Conservation (phyloP, 768 basidiomycete genomes). For the Tylopilus rubrobrunneus region DNA sequence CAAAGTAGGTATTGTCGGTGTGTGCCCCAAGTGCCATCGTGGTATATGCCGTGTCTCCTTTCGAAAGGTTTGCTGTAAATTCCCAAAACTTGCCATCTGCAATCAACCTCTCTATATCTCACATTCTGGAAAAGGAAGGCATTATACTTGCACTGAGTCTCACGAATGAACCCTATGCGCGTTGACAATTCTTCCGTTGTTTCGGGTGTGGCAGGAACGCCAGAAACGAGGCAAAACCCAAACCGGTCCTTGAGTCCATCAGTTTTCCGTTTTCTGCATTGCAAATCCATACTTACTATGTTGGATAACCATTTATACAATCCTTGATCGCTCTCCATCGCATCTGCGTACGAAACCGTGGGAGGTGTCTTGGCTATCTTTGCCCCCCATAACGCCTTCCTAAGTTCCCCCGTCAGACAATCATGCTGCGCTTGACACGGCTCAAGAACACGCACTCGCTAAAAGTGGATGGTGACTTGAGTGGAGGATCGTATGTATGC, state of each 20-base stretch:
- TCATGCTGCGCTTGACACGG: background rate
- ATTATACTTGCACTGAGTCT: conserved; percentile 60
- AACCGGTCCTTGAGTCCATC: conserved; percentile 60
- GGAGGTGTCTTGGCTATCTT: conserved; percentile 75
- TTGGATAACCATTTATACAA: conserved; percentile 79
- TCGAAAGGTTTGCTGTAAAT: conserved; percentile 86
- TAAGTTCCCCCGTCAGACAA: background rate
- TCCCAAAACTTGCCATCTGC: conserved; percentile 96
- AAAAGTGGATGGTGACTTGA: conserved; percentile 11
- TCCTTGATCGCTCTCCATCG: conserved; percentile 66
- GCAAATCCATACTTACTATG: conserved; percentile 49
- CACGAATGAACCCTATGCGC: conserved; percentile 83
- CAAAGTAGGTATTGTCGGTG: conserved; percentile 63
- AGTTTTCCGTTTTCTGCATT: background rate
- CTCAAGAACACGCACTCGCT: conserved; percentile 41
- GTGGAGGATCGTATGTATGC: conserved; percentile 79
- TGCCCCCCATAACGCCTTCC: conserved; percentile 80
- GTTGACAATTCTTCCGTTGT: conserved; percentile 76
- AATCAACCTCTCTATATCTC: conserved; percentile 35
- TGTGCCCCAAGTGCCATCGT: conserved; percentile 84
- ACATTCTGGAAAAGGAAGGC: conserved; percentile 1
- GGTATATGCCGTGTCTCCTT: conserved; percentile 94
- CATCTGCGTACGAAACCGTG: conserved; percentile 65
- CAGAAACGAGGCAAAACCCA: conserved; percentile 85
- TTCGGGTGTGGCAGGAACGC: conserved; percentile 75